Evolutionary conservation across 768 basidiomycete species (phyloP).

Genomic region (Omphalotus guepiniiformis): DNA sequence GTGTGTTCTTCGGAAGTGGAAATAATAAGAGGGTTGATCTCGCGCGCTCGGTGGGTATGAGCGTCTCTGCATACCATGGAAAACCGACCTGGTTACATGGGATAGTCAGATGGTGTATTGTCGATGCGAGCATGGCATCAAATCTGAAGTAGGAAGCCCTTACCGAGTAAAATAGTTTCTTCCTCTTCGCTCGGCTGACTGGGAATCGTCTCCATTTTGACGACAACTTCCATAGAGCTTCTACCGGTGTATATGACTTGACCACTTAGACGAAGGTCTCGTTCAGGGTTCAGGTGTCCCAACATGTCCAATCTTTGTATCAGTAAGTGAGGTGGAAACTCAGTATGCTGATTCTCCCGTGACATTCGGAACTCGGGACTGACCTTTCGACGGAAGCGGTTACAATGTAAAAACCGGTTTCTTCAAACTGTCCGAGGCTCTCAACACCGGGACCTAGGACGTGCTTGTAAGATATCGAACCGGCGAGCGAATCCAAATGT

Average conservation of each 20-base stretch:
- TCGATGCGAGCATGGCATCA: background rate
- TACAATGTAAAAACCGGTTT: conserved; percentile 75
- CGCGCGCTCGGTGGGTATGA: conserved; percentile 54
- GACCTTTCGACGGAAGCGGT: conserved; percentile 81
- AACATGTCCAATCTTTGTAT: conserved; percentile 60
- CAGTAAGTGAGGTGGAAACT: background rate
- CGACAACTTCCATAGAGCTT: conserved; percentile 82
- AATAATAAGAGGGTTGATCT: conserved; percentile 60
- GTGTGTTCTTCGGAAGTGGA: conserved; percentile 58
- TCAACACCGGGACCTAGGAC: conserved; percentile 63
- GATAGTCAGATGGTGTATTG: too few species aligned
- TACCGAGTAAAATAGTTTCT: conserved; percentile 67
- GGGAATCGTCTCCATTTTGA: conserved; percentile 72
- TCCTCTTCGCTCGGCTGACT: conserved; percentile 32
- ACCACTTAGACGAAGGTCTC: conserved; percentile 71
- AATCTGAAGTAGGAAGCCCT: background rate
- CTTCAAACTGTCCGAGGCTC: conserved; percentile 48
- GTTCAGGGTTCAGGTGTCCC: conserved; percentile 48
- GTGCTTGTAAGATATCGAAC: conserved; percentile 81
- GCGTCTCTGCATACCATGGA: conserved; percentile 85
- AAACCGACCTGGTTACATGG: too few species aligned
- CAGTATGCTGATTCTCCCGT: too few species aligned
- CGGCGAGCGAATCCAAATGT: conserved; percentile 81
- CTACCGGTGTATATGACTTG: conserved; percentile 77
- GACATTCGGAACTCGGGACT: conserved; percentile 9